Evolutionary conservation across 345 rosid species (phyloP).

Genomic region (Pelargonium nanum): DNA sequence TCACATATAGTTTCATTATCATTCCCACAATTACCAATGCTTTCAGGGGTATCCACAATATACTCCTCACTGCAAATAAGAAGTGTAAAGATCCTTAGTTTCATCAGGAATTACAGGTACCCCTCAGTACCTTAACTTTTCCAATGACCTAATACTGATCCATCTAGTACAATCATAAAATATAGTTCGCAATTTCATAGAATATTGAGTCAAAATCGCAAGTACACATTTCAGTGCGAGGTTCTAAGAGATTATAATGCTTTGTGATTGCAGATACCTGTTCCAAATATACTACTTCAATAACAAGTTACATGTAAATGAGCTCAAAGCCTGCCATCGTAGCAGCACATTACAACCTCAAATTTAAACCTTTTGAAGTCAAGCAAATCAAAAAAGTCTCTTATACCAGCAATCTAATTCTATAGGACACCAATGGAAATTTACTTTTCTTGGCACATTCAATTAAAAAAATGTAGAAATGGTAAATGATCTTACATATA

Average conservation of each 20-base stretch:
- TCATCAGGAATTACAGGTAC: background rate
- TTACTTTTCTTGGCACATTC: background rate
- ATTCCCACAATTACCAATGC: conserved; percentile 4
- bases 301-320: background rate
- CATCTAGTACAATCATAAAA: too few species aligned
- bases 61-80: conserved; percentile 31
- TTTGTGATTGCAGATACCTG: too few species aligned
- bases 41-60: conserved; percentile 16
- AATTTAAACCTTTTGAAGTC: background rate
- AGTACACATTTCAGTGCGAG: too few species aligned
- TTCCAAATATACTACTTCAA: background rate
- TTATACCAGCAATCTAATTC: background rate
- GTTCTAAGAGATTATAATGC: too few species aligned
- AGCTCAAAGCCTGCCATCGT: background rate
- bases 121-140: background rate
- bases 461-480: background rate
- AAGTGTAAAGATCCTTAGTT: background rate
- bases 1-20: conserved; percentile 12
- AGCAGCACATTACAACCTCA: background rate
- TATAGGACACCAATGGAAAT: background rate
- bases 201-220: too few species aligned
- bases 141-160: background rate
- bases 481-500: conserved; percentile 39
- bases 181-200: too few species aligned
- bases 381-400: background rate